Conservation (phyloP, 305 asterid genomes). For the Andrographis paniculata region DNA sequence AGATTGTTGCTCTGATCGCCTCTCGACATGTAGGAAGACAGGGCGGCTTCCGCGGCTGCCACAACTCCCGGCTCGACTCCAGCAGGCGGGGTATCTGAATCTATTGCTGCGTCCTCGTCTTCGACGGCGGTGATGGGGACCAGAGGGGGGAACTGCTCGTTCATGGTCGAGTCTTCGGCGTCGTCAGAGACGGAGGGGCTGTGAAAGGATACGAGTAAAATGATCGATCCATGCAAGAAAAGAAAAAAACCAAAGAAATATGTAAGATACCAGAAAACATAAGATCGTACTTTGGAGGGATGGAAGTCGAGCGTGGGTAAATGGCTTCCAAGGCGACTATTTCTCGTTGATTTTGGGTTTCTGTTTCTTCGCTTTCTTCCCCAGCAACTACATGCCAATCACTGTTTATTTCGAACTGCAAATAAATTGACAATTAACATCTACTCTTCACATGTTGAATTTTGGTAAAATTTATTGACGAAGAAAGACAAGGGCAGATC, state of each 20-base stretch:
- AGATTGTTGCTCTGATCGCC: conserved; percentile 23
- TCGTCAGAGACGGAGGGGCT: conserved; percentile 34
- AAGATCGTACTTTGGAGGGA: conserved; percentile 69
- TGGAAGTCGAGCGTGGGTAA: conserved; percentile 62
- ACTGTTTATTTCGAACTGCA: no score
- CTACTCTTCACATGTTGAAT: no score
- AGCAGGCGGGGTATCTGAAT: no score
- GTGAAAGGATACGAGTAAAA: conserved; percentile 10
- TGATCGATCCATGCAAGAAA: not conserved
- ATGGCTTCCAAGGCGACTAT: conserved; percentile 56
- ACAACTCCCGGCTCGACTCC: conserved; percentile 4
- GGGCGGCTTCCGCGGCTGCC: no score
- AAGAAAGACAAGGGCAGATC: not conserved
- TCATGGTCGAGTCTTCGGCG: conserved; percentile 15
- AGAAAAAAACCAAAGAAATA: conserved; percentile 3
- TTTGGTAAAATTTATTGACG: not conserved
- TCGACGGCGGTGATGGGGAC: conserved; percentile 53
- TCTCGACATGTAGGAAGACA: no score
- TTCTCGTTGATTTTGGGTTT: conserved; percentile 37
- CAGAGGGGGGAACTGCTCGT: conserved; percentile 29
- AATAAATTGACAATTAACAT: no score
- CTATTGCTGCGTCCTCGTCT: conserved; percentile 31
- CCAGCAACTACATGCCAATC: conserved; percentile 61
- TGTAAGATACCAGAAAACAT: no score
- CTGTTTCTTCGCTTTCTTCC: conserved; percentile 55